phyloP scores from a whole-genome alignment of 768 basidiomycete genomes.

The Boletus patriciae region DNA sequence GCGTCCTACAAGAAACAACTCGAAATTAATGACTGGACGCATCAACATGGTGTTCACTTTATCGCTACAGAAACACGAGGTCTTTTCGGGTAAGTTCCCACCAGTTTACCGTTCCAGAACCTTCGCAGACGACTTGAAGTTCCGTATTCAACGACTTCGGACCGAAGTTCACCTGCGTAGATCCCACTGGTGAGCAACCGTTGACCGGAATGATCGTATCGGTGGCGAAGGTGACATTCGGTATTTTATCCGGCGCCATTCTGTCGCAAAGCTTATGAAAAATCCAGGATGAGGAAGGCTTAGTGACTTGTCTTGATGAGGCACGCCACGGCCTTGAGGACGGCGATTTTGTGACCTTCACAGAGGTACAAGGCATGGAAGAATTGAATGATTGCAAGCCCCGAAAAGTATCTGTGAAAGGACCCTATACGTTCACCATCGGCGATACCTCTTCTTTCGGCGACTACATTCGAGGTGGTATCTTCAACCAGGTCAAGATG shows the following conservation, averaged over 20 bases:
- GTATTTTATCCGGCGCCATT: not conserved
- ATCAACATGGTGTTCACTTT: constrained; percentile 85
- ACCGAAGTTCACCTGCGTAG: constrained; percentile 89
- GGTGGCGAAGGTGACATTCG: constrained; percentile 66
- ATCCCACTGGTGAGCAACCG: constrained; percentile 96
- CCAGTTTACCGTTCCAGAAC: not conserved
- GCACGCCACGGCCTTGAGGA: constrained; percentile 98
- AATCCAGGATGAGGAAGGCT: constrained; percentile 74
- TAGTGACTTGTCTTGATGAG: constrained; percentile 96
- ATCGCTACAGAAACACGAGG: constrained; percentile 90
- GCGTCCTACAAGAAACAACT: constrained; percentile 77
- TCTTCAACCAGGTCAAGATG: constrained; percentile 99
- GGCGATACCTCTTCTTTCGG: constrained; percentile 83
- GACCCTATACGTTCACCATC: constrained; percentile 96
- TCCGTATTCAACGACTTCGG: constrained; percentile 98
- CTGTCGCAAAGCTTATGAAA: not conserved
- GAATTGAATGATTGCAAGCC: constrained; percentile 91
- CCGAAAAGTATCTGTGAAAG: constrained; percentile 88
- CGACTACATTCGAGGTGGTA: constrained; percentile 82
- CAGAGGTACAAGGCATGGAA: constrained; percentile 92
- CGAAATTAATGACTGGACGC: constrained; percentile 96
- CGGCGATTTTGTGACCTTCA: constrained; percentile 96
- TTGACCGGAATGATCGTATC: constrained; percentile 94
- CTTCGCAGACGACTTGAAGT: constrained; percentile 40
- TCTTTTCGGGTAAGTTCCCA: constrained; percentile 76